Conservation (phyloP, 1,139 yeast genomes). For the Schwanniomyces etchellsii region DNA sequence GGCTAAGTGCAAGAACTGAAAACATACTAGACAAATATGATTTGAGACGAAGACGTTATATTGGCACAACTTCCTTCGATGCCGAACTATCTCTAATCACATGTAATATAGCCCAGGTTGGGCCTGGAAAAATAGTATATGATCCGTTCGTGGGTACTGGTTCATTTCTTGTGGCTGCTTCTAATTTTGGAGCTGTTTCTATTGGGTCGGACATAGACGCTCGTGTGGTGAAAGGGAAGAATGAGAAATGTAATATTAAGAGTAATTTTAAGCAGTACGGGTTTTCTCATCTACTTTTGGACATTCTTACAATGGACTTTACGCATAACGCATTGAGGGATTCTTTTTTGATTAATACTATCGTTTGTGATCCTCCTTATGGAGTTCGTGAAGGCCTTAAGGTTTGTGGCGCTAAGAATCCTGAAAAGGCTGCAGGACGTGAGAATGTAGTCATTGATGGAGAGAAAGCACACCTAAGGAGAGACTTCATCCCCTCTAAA, state of each 20-base stretch:
- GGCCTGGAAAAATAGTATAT: conserved; percentile 60
- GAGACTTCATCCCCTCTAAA: conserved; percentile 88
- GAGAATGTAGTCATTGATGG: conserved; percentile 73
- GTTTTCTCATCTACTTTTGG: conserved; percentile 55
- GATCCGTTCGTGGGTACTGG: conserved; percentile 99
- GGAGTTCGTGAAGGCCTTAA: conserved; percentile 95
- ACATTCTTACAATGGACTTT: conserved; percentile 87
- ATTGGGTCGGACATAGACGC: conserved; percentile 92
- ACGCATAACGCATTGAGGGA: conserved; percentile 79
- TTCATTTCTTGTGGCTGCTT: conserved; percentile 85
- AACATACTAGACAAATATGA: conserved; percentile 73
- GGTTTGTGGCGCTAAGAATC: conserved; percentile 80
- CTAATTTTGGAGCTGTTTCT: conserved; percentile 75
- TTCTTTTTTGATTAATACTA: conserved; percentile 64
- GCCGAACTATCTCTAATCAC: conserved; percentile 80
- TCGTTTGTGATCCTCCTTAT: conserved; percentile 95
- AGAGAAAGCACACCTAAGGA: conserved; percentile 66
- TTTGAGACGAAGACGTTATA: conserved; percentile 74
- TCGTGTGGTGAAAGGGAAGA: conserved; percentile 74
- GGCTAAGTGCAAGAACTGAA: conserved; percentile 55
- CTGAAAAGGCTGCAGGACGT: conserved; percentile 52
- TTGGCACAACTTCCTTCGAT: conserved; percentile 96
- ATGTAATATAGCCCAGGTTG: conserved; percentile 79
- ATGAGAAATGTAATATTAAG: conserved; percentile 40
- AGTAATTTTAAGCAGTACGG: conserved; percentile 75